Conservation (phyloP, 768 basidiomycete species). For the Suillus decipiens region DNA sequence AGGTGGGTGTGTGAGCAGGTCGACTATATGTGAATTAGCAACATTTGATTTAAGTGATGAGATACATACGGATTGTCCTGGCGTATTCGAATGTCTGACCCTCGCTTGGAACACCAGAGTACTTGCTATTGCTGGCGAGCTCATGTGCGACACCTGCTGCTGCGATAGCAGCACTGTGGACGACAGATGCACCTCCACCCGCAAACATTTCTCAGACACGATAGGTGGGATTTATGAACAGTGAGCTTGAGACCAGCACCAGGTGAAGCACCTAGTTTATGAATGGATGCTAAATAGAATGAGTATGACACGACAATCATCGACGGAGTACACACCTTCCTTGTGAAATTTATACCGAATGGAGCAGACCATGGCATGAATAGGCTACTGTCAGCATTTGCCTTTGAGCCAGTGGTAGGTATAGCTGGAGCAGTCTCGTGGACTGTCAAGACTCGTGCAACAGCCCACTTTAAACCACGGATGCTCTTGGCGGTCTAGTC, state of each 20-base stretch:
- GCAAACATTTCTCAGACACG: slow-evolving; percentile 99
- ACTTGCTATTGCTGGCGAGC: slow-evolving; percentile 99
- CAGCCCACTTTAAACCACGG: slow-evolving; percentile 98
- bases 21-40: slow-evolving; percentile 49
- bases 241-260: slow-evolving; percentile 98
- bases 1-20: slow-evolving; percentile 90
- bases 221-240: slow-evolving; percentile 87
- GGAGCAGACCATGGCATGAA: slow-evolving; percentile 97
- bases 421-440: slow-evolving; percentile 53
- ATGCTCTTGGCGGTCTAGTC: slow-evolving; percentile 99
- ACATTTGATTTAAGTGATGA: neutral
- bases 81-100: slow-evolving; percentile 99
- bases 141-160: slow-evolving; percentile 96
- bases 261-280: slow-evolving; percentile 95
- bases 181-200: slow-evolving; percentile 84
- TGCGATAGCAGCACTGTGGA: slow-evolving; percentile 74
- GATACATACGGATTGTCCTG: slow-evolving; percentile 85
- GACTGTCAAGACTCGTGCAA: slow-evolving; percentile 86
- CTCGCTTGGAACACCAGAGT: slow-evolving; percentile 97
- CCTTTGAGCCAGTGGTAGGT: slow-evolving; percentile 43
- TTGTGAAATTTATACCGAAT: slow-evolving; percentile 96
- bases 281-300: slow-evolving; percentile 75
- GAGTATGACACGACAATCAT: neutral
- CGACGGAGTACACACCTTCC: slow-evolving; percentile 43
- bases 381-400: slow-evolving; percentile 91